phyloP scores from a whole-genome alignment of 1,284 basidiomycete species.

The Trametes hirsuta region DNA sequence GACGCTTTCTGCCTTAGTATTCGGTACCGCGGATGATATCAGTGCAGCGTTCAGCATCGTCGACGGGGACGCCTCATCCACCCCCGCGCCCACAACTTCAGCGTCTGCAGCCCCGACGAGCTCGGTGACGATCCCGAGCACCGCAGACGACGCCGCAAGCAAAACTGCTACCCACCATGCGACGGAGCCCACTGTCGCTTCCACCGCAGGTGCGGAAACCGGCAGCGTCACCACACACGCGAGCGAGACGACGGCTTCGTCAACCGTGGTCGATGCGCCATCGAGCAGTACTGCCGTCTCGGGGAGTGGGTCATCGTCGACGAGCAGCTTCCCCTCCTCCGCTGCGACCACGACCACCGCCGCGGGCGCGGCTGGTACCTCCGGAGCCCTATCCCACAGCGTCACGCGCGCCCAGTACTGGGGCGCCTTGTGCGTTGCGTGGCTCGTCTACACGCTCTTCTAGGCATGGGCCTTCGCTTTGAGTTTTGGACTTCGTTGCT shows the following conservation, averaged over 20 bases:
- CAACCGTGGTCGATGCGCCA: too few relatives aligned
- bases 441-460: background rate
- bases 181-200: too few relatives aligned
- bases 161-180: too few relatives aligned
- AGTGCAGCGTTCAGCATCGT: slow-evolving; percentile 44
- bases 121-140: background rate
- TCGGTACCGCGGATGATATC: slow-evolving; percentile 54
- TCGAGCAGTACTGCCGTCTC: background rate
- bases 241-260: too few relatives aligned
- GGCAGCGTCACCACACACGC: too few relatives aligned
- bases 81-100: slow-evolving; percentile 2
- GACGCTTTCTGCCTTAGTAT: slow-evolving; percentile 37
- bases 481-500: too few relatives aligned
- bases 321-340: background rate
- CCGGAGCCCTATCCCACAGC: background rate
- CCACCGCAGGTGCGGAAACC: too few relatives aligned
- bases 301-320: background rate
- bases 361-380: background rate
- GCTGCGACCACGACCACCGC: background rate
- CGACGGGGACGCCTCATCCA: slow-evolving; percentile 16
- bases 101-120: background rate
- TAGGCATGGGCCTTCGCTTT: background rate
- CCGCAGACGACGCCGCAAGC: background rate
- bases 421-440: background rate
- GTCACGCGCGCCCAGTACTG: background rate